phyloP scores from a whole-genome alignment of 1,139 yeast genomes.

The Hyphopichia buzzinii region DNA sequence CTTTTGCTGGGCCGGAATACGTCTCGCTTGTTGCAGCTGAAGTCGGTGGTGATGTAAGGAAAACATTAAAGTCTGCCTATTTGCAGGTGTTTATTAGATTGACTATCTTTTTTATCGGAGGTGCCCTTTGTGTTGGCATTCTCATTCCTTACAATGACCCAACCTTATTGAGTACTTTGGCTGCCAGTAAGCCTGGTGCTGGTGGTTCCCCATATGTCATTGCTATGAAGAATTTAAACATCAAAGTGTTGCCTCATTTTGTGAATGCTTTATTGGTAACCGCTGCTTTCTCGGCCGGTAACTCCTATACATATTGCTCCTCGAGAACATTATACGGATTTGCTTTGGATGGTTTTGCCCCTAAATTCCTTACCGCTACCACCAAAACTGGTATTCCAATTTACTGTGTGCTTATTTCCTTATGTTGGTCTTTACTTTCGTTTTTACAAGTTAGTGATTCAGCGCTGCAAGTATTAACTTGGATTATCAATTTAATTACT shows the following conservation, averaged over 20 bases:
- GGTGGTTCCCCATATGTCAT: conserved; percentile 21
- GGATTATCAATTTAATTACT: conserved; percentile 33
- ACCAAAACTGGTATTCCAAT: conserved; percentile 46
- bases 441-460: conserved; percentile 30
- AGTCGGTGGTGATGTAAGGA: conserved; percentile 11
- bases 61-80: conserved; percentile 13
- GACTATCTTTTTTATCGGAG: conserved; percentile 13
- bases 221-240: conserved; percentile 20
- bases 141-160: conserved; percentile 14
- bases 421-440: conserved; percentile 47
- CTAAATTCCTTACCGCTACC: conserved; percentile 38
- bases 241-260: conserved; percentile 53
- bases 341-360: conserved; percentile 56
- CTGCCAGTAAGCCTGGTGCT: conserved; percentile 17
- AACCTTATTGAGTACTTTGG: conserved; percentile 7
- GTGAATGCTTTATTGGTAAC: conserved; percentile 61
- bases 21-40: conserved; percentile 15
- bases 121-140: conserved; percentile 14
- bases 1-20: conserved; percentile 22
- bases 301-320: conserved; percentile 68
- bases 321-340: conserved; percentile 57
- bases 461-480: conserved; percentile 23
- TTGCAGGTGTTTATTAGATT: conserved; percentile 14
- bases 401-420: conserved; percentile 33
- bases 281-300: conserved; percentile 72